These are phyloP conservation scores for Candida ascalaphidarum DNA, from an alignment of 805 yeast genomes.

Conservation along the genomic window DNA sequence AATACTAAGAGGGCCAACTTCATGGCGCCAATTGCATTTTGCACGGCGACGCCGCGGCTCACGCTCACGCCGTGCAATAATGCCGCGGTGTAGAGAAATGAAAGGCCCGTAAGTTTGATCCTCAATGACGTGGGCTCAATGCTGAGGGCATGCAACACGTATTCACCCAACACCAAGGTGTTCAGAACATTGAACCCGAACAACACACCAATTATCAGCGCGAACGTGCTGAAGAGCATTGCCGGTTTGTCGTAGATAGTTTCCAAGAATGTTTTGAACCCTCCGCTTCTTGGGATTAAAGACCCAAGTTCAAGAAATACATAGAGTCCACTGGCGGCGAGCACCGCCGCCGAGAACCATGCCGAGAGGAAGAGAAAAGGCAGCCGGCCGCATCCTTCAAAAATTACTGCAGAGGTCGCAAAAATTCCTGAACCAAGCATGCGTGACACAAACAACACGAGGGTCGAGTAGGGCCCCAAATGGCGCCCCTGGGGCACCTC, in stretches of 20 bases:
- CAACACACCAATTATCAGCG: constrained; percentile 39
- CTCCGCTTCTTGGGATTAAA: constrained; percentile 67
- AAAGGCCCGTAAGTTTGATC: constrained; percentile 23
- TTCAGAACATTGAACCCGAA: constrained; percentile 51
- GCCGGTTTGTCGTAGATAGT: constrained; percentile 55
- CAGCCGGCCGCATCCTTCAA: constrained; percentile 61
- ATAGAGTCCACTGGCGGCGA: constrained; percentile 60
- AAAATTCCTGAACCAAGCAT: constrained; percentile 76
- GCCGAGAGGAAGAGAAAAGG: constrained; percentile 49
- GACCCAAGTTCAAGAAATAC: constrained; percentile 66
- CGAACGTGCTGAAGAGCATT: constrained; percentile 43
- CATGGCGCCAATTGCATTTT: constrained; percentile 54
- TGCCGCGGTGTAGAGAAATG: constrained; percentile 18
- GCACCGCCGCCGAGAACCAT: constrained; percentile 54
- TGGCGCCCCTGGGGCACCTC: constrained; percentile 70
- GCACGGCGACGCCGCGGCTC: constrained; percentile 49
- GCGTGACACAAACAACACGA: constrained; percentile 55
- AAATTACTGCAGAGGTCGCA: constrained; percentile 62
- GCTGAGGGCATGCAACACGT: constrained; percentile 39
- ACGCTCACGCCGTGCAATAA: constrained; percentile 52
- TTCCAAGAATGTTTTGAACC: constrained; percentile 65
- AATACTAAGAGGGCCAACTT: constrained; percentile 47
- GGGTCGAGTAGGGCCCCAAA: constrained; percentile 59
- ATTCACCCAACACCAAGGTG: constrained; percentile 56
- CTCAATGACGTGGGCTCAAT: constrained; percentile 28